Evolutionary conservation across 1,139 yeast species (phyloP).

Genomic region (Blastobotrys aristatus): DNA sequence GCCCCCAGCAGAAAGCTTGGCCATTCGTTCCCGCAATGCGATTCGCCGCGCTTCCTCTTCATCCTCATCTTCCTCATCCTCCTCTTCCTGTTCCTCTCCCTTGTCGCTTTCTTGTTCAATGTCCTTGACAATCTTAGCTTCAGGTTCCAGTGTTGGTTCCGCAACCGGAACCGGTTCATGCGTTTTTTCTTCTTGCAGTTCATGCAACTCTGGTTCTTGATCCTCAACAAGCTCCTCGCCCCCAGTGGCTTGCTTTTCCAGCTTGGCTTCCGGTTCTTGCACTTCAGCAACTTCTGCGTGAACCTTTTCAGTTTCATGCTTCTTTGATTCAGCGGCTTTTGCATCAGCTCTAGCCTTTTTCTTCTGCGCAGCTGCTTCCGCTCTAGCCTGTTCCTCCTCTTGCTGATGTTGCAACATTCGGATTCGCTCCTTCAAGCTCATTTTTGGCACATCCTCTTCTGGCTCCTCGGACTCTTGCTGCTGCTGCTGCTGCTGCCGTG

Average conservation of each 20-base stretch:
- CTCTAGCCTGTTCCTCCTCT: slow-evolving; percentile 72
- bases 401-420: slow-evolving; percentile 78
- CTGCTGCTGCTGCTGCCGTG: background rate
- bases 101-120: too few species aligned
- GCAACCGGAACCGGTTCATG: too few species aligned
- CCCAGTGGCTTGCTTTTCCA: too few species aligned
- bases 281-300: background rate
- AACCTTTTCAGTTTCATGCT: slow-evolving; percentile 19
- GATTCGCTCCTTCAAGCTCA: slow-evolving; percentile 83
- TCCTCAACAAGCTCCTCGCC: too few species aligned
- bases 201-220: background rate
- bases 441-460: slow-evolving; percentile 58
- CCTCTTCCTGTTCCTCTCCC: slow-evolving; percentile 15
- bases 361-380: slow-evolving; percentile 57
- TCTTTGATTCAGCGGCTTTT: too few species aligned
- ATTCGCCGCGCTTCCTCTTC: slow-evolving; percentile 77
- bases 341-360: slow-evolving; percentile 43
- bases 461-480: slow-evolving; percentile 25
- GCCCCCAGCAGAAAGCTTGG: slow-evolving; percentile 78
- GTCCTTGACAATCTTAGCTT: background rate
- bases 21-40: slow-evolving; percentile 89
- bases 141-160: background rate
- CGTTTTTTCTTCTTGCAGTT: background rate
- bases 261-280: background rate
- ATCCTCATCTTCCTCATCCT: slow-evolving; percentile 36